Percentiles rank a stretch among this genome's conserved stretches.
phyloP scores from a whole-genome alignment of 179 eudicot species.

The Beta corolliflora region DNA sequence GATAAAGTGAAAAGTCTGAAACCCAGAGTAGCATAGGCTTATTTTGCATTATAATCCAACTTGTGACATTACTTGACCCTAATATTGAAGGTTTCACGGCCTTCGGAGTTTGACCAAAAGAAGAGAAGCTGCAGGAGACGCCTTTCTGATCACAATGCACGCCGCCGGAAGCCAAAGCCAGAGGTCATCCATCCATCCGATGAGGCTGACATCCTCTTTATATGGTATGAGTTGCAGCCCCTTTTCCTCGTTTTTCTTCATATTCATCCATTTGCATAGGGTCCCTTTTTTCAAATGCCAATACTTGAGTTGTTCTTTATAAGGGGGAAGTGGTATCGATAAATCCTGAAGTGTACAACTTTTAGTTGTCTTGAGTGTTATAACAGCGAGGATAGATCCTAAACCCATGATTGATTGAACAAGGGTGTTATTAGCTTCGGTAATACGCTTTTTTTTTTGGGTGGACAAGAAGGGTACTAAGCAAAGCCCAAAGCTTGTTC shows the following conservation, averaged over 20 bases:
- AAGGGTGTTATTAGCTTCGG: neutral
- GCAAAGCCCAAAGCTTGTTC: no score
- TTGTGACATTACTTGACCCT: constrained; percentile 17
- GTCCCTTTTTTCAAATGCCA: neutral
- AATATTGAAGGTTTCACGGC: constrained; percentile 71
- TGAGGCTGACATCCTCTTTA: constrained; percentile 61
- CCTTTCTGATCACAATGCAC: constrained; percentile 94
- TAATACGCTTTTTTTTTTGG: neutral
- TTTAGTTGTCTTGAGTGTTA: neutral
- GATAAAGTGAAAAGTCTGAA: no score
- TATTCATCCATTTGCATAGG: constrained; percentile 2
- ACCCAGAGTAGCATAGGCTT: no score
- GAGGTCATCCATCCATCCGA: constrained; percentile 63
- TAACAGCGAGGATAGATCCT: neutral
- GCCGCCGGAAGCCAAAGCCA: constrained; percentile 91
- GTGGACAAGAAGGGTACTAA: no score
- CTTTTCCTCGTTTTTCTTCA: neutral
- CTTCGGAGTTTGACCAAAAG: constrained; percentile 86
- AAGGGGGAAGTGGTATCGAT: neutral
- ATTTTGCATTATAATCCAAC: neutral
- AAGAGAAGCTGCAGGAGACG: constrained; percentile 96
- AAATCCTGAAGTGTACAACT: neutral
- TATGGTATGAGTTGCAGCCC: constrained; percentile 44
- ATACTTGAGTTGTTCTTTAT: neutral
- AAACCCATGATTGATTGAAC: neutral